These are phyloP conservation scores for Neospermospora avenae DNA, from an alignment of 2,329 filamentous ascomycete species.

Conservation along the genomic window DNA sequence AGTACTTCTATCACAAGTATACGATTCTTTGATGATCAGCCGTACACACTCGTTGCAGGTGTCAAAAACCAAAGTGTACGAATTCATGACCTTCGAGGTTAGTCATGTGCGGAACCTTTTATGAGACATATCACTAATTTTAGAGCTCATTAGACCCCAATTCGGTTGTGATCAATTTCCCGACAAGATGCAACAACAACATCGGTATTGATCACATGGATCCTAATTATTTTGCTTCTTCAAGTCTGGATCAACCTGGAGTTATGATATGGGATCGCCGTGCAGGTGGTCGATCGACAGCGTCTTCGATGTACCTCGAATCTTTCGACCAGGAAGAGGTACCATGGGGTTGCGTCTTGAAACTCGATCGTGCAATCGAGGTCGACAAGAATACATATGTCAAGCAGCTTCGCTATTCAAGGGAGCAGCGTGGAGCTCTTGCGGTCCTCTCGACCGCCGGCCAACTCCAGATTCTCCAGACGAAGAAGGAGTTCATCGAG, in stretches of 20 bases:
- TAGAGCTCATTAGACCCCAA: constrained; percentile 42
- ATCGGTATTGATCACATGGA: constrained; percentile 76
- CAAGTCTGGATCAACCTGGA: constrained; percentile 69
- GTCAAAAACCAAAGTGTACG: constrained; percentile 73
- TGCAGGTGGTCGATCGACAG: constrained; percentile 49
- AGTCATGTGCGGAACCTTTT: constrained; percentile 14
- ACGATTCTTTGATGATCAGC: constrained; percentile 75
- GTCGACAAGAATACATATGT: constrained; percentile 54
- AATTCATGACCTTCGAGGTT: constrained; percentile 76
- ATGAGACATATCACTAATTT: constrained; percentile 16
- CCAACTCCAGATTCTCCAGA: constrained; percentile 60
- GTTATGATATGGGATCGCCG: constrained; percentile 78
- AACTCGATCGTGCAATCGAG: constrained; percentile 55
- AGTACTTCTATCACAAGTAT: constrained; percentile 78
- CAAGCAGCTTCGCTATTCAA: constrained; percentile 59
- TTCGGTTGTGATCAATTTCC: constrained; percentile 54
- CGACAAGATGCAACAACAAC: constrained; percentile 66
- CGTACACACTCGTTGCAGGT: constrained; percentile 70
- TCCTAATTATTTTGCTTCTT: constrained; percentile 81
- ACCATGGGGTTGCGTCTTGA: constrained; percentile 60
- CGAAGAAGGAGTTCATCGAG: constrained; percentile 50
- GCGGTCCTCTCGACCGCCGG: constrained; percentile 61
- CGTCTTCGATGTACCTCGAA: constrained; percentile 53
- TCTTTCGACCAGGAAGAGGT: constrained; percentile 59
- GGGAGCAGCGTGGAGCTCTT: constrained; percentile 58